A percentile compares a stretch with the other conserved stretches of the same genome.
Conservation (phyloP, 2,329 filamentous ascomycete genomes). For the Penicillium sp. region DNA sequence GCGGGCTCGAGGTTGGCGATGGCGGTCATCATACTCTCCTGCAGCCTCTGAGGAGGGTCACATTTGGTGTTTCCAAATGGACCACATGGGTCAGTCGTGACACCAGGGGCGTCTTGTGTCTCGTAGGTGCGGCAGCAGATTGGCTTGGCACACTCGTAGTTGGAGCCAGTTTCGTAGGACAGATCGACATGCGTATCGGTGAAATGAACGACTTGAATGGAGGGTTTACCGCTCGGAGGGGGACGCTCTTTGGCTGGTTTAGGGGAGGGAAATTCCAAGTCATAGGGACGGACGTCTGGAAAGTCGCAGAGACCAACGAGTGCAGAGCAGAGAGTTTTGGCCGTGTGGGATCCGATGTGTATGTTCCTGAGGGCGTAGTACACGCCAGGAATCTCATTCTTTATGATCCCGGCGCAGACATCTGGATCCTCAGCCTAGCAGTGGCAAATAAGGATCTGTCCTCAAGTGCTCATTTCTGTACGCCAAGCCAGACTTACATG, state of each 20-base stretch:
- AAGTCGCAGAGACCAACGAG: slow-evolving; percentile 51
- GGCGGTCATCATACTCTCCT: slow-evolving; percentile 48
- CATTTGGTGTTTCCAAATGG: slow-evolving; percentile 51
- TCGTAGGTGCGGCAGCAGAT: slow-evolving; percentile 55
- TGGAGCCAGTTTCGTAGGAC: slow-evolving; percentile 50
- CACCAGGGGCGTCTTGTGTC: slow-evolving; percentile 43
- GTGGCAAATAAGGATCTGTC: neutral
- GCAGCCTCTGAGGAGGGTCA: slow-evolving; percentile 47
- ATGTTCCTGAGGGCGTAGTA: slow-evolving; percentile 47
- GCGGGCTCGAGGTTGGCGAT: slow-evolving; percentile 41
- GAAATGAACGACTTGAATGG: slow-evolving; percentile 53
- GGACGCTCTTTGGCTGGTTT: slow-evolving; percentile 37
- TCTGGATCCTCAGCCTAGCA: slow-evolving; percentile 47
- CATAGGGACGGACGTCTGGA: slow-evolving; percentile 42
- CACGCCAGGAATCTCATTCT: slow-evolving; percentile 49
- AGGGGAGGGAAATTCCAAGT: slow-evolving; percentile 41
- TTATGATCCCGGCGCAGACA: slow-evolving; percentile 51
- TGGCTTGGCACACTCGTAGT: slow-evolving; percentile 52
- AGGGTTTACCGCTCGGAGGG: slow-evolving; percentile 42
- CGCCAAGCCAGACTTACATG: slow-evolving; percentile 22
- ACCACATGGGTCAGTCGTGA: slow-evolving; percentile 47
- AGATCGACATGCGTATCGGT: slow-evolving; percentile 57
- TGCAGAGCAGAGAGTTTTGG: slow-evolving; percentile 48
- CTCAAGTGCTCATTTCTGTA: too few relatives aligned
- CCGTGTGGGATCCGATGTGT: slow-evolving; percentile 45